These are phyloP conservation scores for Amphibolis antarctica DNA, from an alignment of 106 monocot species.

Conservation along the genomic window DNA sequence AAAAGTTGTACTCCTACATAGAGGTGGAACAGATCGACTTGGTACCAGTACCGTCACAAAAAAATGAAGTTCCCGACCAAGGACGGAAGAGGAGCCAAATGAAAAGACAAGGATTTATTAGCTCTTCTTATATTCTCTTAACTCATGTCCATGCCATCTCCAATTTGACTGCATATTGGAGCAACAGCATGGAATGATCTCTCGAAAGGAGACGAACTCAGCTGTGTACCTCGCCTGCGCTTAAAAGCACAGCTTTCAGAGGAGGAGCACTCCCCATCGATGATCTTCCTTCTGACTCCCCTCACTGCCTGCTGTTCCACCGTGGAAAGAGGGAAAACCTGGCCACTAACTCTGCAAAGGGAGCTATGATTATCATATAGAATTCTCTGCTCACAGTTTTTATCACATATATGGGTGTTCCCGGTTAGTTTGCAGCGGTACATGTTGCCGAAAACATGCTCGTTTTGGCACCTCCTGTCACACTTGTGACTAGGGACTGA, in stretches of 20 bases:
- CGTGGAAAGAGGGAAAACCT: constrained; percentile 75
- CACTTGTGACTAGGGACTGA: constrained; percentile 67
- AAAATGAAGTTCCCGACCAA: constrained; percentile 13
- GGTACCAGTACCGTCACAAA: constrained; percentile 12
- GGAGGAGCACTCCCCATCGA: constrained; percentile 38
- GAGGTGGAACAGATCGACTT: constrained; percentile 6
- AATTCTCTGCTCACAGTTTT: constrained; percentile 97
- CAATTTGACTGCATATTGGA: constrained; percentile 85
- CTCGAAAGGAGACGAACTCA: constrained; percentile 93
- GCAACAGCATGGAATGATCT: constrained; percentile 59
- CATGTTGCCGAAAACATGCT: constrained; percentile 91
- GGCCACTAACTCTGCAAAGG: constrained; percentile 94
- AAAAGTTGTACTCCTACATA: background rate
- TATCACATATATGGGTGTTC: constrained; percentile 90
- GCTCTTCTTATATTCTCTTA: constrained; percentile 19
- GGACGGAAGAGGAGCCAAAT: constrained; percentile 11
- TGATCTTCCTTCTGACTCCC: constrained; percentile 80
- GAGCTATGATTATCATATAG: constrained; percentile 97
- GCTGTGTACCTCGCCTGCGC: constrained; percentile 64
- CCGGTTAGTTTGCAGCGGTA: constrained; percentile 86
- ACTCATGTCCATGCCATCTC: constrained; percentile 98
- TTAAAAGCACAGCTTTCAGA: constrained; percentile 45
- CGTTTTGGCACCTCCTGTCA: constrained; percentile 82
- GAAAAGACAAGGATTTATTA: constrained; percentile 6
- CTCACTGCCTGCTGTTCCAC: constrained; percentile 81